Evolutionary conservation across 2,329 filamentous ascomycete genomes (phyloP), one percentile per base, ranked within the genome.

Genomic region (Didymella pinodella): DNA sequence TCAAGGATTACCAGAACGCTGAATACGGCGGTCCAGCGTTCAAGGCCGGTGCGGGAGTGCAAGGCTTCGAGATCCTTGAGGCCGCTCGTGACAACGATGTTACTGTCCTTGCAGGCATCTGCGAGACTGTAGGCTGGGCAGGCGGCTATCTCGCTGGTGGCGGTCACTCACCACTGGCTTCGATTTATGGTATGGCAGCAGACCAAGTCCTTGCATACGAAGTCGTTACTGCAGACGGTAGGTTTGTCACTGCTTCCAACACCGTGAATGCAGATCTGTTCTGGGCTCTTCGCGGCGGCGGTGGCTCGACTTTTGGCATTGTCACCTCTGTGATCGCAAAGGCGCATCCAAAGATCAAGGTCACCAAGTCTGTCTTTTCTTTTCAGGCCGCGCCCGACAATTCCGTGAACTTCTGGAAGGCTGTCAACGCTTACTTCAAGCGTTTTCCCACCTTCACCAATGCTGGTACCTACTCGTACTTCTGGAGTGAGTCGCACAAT

Each of bases 141-240:
- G 79, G 79, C n/a, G 79, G 79, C 1, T 81, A 79, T 57, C 73
- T 77, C 25, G 76, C 78, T 54, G 77, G 78, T 38, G 53, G 53
- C 20, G 53, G 53, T 10, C 53, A 55, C n/a, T 40, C 46, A 18
- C 53, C 46, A 8, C 7, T 80, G 78, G 48, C 80, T 16, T 63
- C 40, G 11, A 50, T 50, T 18, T 56, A 50, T 12, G 54, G 47
- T 14, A 56, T 56, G 54, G 54, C 47, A 7, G 47, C 47, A 2
- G 54, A 56, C 25, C 45, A 56, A 8, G 54, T 56, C 2, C 64
- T 79, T 10, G 72, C 74, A 3, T 77, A 75, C 50, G 72, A 76
- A n/a, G 72, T 75, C 7, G 70, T 80, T 14, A 79, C 76, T 3
- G 75, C 76, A 4, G 64, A 75, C 34, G 77, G 77, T n/a, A 60